Evolutionary conservation across 1,284 basidiomycete species (phyloP).

Genomic region (Malassezia arunalokei): DNA sequence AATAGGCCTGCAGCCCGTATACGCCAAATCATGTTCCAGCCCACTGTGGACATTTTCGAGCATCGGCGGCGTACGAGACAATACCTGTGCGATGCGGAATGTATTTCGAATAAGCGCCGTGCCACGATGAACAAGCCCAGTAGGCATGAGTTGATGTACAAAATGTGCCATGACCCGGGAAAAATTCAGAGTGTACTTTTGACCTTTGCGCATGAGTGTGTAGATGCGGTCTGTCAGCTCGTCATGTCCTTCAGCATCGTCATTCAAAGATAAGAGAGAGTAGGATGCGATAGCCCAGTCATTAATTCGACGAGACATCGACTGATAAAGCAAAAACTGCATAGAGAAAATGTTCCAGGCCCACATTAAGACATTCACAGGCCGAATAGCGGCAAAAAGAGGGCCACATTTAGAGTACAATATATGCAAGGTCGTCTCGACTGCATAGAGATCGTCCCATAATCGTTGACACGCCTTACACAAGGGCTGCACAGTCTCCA

Average conservation of each 20-base stretch:
- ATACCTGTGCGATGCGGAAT: constrained; percentile 18
- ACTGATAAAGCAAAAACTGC: constrained; percentile 3
- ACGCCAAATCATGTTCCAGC: neutral
- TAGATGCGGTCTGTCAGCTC: neutral
- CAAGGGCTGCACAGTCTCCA: neutral
- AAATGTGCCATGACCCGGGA: constrained; percentile 6
- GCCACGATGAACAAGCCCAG: constrained; percentile 1
- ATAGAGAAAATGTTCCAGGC: constrained; percentile 1
- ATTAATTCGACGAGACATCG: neutral
- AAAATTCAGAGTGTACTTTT: neutral
- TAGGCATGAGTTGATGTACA: neutral
- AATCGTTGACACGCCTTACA: neutral
- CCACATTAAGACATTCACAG: constrained; percentile 7
- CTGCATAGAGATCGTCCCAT: constrained; percentile 6
- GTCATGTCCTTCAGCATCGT: neutral
- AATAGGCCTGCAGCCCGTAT: neutral
- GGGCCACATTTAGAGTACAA: neutral
- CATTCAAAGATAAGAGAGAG: neutral
- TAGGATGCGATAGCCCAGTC: constrained; percentile 7
- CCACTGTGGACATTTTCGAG: neutral
- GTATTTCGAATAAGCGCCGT: constrained; percentile 11
- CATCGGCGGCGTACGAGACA: constrained; percentile 13
- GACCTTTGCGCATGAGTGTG: neutral
- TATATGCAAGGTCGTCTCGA: neutral
- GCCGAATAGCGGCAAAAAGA: neutral